These are phyloP conservation scores for Pyrenophora seminiperda DNA, from an alignment of 2,329 filamentous ascomycete species.

Conservation along the genomic window DNA sequence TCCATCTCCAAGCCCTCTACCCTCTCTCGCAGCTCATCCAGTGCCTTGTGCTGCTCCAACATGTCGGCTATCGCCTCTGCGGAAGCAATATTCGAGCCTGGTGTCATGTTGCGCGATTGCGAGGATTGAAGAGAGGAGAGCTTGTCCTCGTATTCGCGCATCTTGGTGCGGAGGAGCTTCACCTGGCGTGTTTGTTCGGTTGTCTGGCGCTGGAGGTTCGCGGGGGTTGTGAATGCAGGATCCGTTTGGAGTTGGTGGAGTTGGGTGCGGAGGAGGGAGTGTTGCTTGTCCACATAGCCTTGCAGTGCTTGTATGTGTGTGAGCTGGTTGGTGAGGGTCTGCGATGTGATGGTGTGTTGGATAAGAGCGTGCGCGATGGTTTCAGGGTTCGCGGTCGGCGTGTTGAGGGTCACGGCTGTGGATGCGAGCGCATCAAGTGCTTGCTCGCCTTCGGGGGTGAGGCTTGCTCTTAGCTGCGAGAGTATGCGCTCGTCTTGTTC, in stretches of 20 bases:
- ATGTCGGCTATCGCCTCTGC: slow-evolving; percentile 62
- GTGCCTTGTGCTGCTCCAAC: slow-evolving; percentile 64
- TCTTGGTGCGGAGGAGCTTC: slow-evolving; percentile 68
- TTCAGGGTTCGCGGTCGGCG: slow-evolving; percentile 33
- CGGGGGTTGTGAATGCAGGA: slow-evolving; percentile 53
- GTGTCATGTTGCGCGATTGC: slow-evolving; percentile 27
- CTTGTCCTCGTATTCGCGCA: slow-evolving; percentile 65
- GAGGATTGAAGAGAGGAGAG: slow-evolving; percentile 47
- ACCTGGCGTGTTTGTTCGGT: slow-evolving; percentile 73
- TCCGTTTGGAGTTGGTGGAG: slow-evolving; percentile 19
- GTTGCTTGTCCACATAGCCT: slow-evolving; percentile 29
- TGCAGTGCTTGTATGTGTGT: slow-evolving; percentile 42
- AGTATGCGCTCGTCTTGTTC: slow-evolving; percentile 34
- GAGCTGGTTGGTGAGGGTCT: slow-evolving; percentile 41
- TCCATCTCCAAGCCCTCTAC: slow-evolving; percentile 67
- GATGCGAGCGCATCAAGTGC: slow-evolving; percentile 47
- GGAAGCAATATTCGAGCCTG: slow-evolving; percentile 41
- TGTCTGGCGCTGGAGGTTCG: slow-evolving; percentile 70
- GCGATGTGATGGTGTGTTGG: slow-evolving; percentile 36
- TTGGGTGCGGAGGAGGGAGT: neutral
- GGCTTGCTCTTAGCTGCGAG: slow-evolving; percentile 27
- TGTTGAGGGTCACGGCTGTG: slow-evolving; percentile 45
- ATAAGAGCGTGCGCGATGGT: slow-evolving; percentile 45
- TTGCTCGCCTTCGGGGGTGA: slow-evolving; percentile 37
- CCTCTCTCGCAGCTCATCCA: slow-evolving; percentile 63